These are phyloP conservation scores for Filobasidium floriforme DNA, from an alignment of 768 basidiomycete genomes.

Conservation along the genomic window DNA sequence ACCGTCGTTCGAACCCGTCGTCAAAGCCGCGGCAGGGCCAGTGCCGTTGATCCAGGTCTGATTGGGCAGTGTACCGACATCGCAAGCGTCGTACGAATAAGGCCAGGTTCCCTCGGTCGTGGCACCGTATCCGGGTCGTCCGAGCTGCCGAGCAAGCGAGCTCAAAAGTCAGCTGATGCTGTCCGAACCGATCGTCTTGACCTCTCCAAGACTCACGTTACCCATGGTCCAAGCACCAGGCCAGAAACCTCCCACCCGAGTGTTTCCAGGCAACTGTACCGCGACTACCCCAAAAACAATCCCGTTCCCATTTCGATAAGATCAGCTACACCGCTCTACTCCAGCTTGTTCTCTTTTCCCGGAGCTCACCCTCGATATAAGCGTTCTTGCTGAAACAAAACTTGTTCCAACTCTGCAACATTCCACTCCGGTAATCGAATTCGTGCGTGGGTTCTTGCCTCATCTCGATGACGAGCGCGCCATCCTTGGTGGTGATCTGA, in stretches of 20 bases:
- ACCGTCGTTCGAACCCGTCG: constrained; percentile 35
- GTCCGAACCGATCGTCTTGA: too few species aligned
- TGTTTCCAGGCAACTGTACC: constrained; percentile 43
- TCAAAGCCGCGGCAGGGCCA: constrained; percentile 36
- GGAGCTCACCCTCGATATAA: constrained; percentile 52
- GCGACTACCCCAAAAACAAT: constrained; percentile 44
- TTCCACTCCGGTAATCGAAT: constrained; percentile 55
- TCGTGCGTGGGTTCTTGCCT: constrained; percentile 59
- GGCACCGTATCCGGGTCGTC: constrained; percentile 15
- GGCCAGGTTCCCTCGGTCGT: constrained; percentile 25
- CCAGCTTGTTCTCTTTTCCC: not conserved
- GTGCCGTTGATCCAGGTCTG: constrained; percentile 38
- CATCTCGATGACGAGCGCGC: constrained; percentile 68
- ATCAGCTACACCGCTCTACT: not conserved
- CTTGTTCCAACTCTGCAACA: constrained; percentile 59
- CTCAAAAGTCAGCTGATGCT: too few species aligned
- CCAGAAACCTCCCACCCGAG: constrained; percentile 47
- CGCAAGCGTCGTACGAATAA: constrained; percentile 43
- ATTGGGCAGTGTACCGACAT: constrained; percentile 39
- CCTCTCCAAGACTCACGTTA: constrained; percentile 87
- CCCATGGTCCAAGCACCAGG: constrained; percentile 57
- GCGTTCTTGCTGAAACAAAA: constrained; percentile 85
- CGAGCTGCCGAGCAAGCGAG: constrained; percentile 44
- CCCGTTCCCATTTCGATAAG: too few species aligned
- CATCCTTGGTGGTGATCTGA: constrained; percentile 45